Base-by-base conservation (phyloP, 2,329 filamentous ascomycete species). In the Elsinoe australis region DNA sequence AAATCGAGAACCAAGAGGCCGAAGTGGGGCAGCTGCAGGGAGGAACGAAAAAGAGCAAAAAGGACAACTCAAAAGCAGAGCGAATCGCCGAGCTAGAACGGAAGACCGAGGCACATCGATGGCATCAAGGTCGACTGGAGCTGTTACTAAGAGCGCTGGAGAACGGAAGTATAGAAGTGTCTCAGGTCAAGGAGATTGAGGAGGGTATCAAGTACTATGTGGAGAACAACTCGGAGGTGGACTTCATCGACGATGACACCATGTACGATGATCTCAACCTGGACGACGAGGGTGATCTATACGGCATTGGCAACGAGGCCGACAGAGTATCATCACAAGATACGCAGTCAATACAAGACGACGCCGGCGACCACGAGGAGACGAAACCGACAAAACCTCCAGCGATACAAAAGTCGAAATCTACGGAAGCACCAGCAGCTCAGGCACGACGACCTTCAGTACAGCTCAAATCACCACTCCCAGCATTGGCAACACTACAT, bases 191-290 rank as follows among this genome's bases (percentile, higher is more conserved):
- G 54, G 86, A 92, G 2, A 72, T 96, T 47, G 87, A 95, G 64
- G 90, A 96, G 57, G 83, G 80, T 64, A 96, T 98, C 65, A 83
- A 83, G 59, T 95, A 95, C 69, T 98, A 96, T 64, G 88, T 96
- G 41, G 82, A 89, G 48, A 88, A 92, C 63, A 88, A 88, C 56
- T 81, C 84, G 69, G 87, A 86, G 56, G 78, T 86, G 36, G 90
- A 96, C 62, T 96, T 87, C 67, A 83, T 87, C 66, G 89, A 95
- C 59, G 89, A 96, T 63, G 92, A 98, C 59, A 83, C 80, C 54
- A 83, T 98, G 67, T 98, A 96, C 70, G 88, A 98, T 63, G 90
- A 95, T 49, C 76, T 96, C 49, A 85, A 89, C 59, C 78, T 98
- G 34, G 83, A 94, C 53, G 88, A 94, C 58, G 92, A 96, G 59